These are phyloP conservation scores for Tardiomyces digboiensis DNA, from an alignment of 1,139 yeast species.

Conservation along the genomic window DNA sequence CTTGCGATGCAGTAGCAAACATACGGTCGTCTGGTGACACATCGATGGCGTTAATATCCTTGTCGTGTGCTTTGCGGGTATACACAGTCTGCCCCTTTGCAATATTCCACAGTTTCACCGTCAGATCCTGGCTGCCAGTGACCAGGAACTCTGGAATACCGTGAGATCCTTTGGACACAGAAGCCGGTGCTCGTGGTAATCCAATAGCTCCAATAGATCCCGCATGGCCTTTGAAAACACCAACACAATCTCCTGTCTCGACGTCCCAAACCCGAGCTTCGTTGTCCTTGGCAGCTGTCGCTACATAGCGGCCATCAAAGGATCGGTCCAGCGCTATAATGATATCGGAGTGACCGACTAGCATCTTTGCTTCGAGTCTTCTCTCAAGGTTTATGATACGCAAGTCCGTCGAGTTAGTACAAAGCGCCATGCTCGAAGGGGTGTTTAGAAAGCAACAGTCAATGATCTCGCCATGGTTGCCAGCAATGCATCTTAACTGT, in stretches of 20 bases:
- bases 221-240: conserved; percentile 75
- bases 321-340: conserved; percentile 74
- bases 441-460: conserved; percentile 29
- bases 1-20: conserved; percentile 95
- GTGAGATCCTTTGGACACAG: conserved; percentile 2
- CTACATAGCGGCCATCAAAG: conserved; percentile 78
- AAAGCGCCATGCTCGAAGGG: conserved; percentile 36
- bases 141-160: conserved; percentile 59
- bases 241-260: conserved; percentile 42
- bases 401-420: conserved; percentile 91
- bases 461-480: conserved; percentile 94
- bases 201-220: conserved; percentile 80
- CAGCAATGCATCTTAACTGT: conserved; percentile 55
- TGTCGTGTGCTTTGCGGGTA: conserved; percentile 94
- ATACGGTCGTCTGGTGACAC: conserved; percentile 80
- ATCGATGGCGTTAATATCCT: conserved; percentile 85
- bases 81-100: conserved; percentile 56
- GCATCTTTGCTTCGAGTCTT: conserved; percentile 27
- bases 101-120: conserved; percentile 82
- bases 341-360: conserved; percentile 79
- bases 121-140: conserved; percentile 84
- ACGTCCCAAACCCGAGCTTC: conserved; percentile 78
- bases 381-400: conserved; percentile 49
- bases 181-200: conserved; percentile 46
- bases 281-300: conserved; percentile 88